phyloP scores from a whole-genome alignment of 495 filamentous ascomycete species.

The Podospora bellae-mahoneyi region DNA sequence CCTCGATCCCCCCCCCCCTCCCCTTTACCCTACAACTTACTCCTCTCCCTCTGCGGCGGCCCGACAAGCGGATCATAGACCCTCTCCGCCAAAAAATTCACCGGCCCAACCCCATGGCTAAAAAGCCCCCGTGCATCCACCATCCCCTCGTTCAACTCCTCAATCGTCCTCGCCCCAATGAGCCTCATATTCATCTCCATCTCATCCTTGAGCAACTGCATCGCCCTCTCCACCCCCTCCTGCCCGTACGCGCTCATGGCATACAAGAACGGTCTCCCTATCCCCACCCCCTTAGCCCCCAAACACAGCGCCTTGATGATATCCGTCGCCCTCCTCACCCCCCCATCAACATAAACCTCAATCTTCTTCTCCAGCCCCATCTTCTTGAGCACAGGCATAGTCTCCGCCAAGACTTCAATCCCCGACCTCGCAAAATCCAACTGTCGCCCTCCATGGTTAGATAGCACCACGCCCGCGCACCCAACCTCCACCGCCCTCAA shows the following conservation, averaged over 20 bases:
- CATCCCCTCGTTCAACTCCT: conserved; percentile 72
- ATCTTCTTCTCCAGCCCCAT: conserved; percentile 78
- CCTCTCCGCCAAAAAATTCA: conserved; percentile 57
- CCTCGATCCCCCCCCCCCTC: too few relatives aligned
- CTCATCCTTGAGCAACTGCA: conserved; percentile 95
- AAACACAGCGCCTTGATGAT: conserved; percentile 95
- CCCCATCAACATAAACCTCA: conserved; percentile 90
- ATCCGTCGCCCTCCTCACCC: conserved; percentile 84
- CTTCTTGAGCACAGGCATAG: conserved; percentile 87
- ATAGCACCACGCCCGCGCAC: conserved; percentile 89
- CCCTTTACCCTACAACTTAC: conserved; percentile 20
- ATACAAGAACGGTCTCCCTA: conserved; percentile 90
- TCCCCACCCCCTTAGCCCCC: conserved; percentile 89
- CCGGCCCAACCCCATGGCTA: conserved; percentile 65
- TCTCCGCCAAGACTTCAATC: conserved; percentile 92
- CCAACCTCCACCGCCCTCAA: conserved; percentile 76
- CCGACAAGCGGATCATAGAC: conserved; percentile 45
- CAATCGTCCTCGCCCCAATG: conserved; percentile 71
- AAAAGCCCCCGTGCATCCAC: conserved; percentile 71
- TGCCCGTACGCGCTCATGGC: conserved; percentile 94
- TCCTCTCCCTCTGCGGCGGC: conserved; percentile 39
- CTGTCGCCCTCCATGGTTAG: conserved; percentile 96
- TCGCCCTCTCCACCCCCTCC: conserved; percentile 82
- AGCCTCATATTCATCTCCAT: conserved; percentile 99
- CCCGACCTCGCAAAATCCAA: conserved; percentile 87